phyloP scores from a whole-genome alignment of 2,329 filamentous ascomycete genomes.

The Paraconiothyrium sp. region DNA sequence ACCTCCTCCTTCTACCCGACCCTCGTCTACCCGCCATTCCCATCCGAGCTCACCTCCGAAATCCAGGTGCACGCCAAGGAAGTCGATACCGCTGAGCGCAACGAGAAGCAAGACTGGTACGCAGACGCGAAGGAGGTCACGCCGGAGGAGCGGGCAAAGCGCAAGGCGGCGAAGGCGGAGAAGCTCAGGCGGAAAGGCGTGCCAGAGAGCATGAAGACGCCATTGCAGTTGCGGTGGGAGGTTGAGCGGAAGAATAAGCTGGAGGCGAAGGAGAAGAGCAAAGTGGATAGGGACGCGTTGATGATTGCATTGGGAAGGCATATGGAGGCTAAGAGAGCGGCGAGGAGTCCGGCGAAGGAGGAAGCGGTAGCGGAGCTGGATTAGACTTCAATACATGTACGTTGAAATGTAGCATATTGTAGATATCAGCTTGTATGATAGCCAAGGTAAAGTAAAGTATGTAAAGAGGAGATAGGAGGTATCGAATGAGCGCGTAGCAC shows the following conservation, averaged over 20 bases:
- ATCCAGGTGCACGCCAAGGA: constrained; percentile 57
- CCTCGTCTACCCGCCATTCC: constrained; percentile 80
- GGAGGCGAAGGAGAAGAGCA: constrained; percentile 26
- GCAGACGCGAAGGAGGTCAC: constrained; percentile 46
- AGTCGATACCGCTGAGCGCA: background rate
- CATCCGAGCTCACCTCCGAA: constrained; percentile 81
- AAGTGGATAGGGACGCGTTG: constrained; percentile 46
- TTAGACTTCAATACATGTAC: constrained; percentile 24
- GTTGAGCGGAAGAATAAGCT: constrained; percentile 38
- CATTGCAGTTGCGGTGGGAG: constrained; percentile 47
- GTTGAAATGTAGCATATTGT: constrained; percentile 29
- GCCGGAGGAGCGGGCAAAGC: constrained; percentile 28
- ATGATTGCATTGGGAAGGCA: constrained; percentile 54
- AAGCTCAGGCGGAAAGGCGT: constrained; percentile 18
- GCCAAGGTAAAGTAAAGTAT: background rate
- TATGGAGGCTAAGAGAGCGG: constrained; percentile 41
- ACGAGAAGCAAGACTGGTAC: constrained; percentile 62
- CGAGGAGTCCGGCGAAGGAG: constrained; percentile 20
- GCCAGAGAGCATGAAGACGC: constrained; percentile 44
- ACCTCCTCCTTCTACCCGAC: constrained; percentile 75
- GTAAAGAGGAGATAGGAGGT: background rate
- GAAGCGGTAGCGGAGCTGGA: constrained; percentile 18
- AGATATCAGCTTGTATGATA: constrained; percentile 29
- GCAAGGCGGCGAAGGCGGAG: constrained; percentile 14
- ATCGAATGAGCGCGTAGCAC: background rate